Evolutionary conservation across 495 filamentous ascomycete species (phyloP).

Genomic region (Xylaria castorea): DNA sequence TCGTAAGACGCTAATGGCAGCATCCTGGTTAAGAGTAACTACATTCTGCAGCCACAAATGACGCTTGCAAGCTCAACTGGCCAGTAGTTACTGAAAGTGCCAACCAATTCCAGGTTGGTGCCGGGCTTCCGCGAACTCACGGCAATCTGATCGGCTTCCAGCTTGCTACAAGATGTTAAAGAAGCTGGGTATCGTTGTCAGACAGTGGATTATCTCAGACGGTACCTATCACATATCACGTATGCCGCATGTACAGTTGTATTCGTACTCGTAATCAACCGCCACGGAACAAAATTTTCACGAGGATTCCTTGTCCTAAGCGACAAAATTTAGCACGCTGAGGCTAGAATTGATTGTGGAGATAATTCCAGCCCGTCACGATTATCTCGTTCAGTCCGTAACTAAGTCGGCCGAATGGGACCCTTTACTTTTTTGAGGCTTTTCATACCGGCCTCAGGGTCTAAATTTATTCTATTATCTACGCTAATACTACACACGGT

Average conservation of each 20-base stretch:
- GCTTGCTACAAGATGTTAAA: neutral
- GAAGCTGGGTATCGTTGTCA: neutral
- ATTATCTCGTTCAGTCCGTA: neutral
- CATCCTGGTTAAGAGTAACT: neutral
- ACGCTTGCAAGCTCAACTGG: constrained; percentile 5
- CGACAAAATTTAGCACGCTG: neutral
- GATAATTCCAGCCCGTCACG: neutral
- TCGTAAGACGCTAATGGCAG: neutral
- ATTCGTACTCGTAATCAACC: constrained; percentile 3
- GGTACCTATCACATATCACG: neutral
- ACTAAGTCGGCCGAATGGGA: neutral
- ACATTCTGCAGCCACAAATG: constrained; percentile 5
- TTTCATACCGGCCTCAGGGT: neutral
- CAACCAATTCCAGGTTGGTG: neutral
- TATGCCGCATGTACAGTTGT: neutral
- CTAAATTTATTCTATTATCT: neutral
- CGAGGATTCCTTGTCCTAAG: neutral
- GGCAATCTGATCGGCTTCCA: neutral
- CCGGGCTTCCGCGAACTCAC: constrained; percentile 1
- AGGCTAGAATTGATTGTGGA: neutral
- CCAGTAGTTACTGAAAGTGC: neutral
- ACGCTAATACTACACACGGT: neutral
- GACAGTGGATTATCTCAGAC: neutral
- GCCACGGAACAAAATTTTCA: constrained; percentile 5
- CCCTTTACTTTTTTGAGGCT: neutral